Base-by-base conservation (phyloP, 768 basidiomycete genomes). In the Gautieria morchelliformis region DNA sequence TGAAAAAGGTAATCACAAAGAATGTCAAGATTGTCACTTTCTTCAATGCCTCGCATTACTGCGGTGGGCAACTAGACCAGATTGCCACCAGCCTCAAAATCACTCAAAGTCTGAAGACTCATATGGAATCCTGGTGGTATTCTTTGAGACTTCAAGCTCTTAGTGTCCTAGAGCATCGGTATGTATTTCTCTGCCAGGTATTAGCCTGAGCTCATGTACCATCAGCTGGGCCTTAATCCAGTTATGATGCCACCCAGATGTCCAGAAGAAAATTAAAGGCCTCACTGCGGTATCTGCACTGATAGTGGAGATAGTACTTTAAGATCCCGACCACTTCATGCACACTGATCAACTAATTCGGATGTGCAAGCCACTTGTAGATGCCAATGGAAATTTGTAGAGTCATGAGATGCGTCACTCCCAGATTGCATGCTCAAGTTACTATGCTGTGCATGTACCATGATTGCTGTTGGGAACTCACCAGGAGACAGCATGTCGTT, bases 381-480 rank as follows among this genome's bases (percentile, higher is more conserved):
- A 74, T 59, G 60, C 62, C 1, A 72, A 72, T 52, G 67, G 71
- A 11, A 65, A 71, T 37, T 53, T n/a, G n/a, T 68, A 17, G 67
- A 73, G 56, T 62, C 65, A 8, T 62, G 61, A 4, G 60, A 68
- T 24, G 63, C 66, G n/a, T 68, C 60, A 3, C 62, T 71, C n/a
- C 68, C 70, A 12, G 68, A 69, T 42, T 72, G 71, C 58, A 72
- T 72, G 69, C 66, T 72, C 3, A 63, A 71, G 51, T 59, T 72
- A 1, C 65, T 73, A 3, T 58, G 59, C 8, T 62, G 61, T 53
- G 65, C 64, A n/a, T n/a, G n/a, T n/a, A n/a, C n/a, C n/a, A n/a
- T n/a, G n/a, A n/a, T n/a, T n/a, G n/a, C n/a, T n/a, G n/a, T n/a
- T n/a, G n/a, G n/a, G n/a, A n/a, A n/a, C n/a, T n/a, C n/a, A n/a